Base-by-base conservation (phyloP, 2,329 filamentous ascomycete species). In the Fusarium sublunatum region DNA sequence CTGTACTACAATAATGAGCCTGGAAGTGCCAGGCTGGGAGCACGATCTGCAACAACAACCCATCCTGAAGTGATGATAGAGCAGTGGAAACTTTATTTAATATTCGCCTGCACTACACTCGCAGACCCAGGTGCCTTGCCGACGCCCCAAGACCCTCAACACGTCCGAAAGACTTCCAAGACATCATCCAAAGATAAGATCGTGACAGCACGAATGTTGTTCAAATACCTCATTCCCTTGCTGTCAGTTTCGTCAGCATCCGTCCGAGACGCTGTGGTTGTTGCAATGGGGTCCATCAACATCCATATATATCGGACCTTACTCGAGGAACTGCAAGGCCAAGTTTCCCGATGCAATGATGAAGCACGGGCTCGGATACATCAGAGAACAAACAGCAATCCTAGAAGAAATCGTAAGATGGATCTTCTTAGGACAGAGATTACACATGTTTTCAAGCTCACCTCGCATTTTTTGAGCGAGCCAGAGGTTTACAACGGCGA, bases 61-160 rank as follows among this genome's bases (percentile, higher is more conserved):
- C 90, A 93, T 15, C 91, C 93, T 0, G 93, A 96, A 69, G 88
- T 96, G 22, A 83, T 97, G 54, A 88, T 99, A 56, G 96, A 98
- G 76, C 95, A 99, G 74, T 99, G 94, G 94, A 98, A 97, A 76
- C 81, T 98, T 3, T 98, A 98, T 74, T 83, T 99, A 25, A 93
- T 97, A 52, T 97, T 99, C 78, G 95, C 94, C 9, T 99, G 96
- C 77, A 97, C 94, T 9, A 98, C 95, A 0, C 82, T 99, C 53
- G 93, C 91, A 34, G 95, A 95, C 66, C 86, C 92, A 9, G 92
- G 92, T 9, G 87, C 82, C 53, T 82, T 83, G 22, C 73, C 72
- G 15, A 64, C 73, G 1, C 65, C 76, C 4, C 86, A 88, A 52
- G 81, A 88, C 28, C 80, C 81, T 2, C 90, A 96, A 64, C 94